Percentiles rank a stretch among this genome's conserved stretches.
phyloP scores from a whole-genome alignment of 768 basidiomycete genomes.

The Hygrophorus russula region DNA sequence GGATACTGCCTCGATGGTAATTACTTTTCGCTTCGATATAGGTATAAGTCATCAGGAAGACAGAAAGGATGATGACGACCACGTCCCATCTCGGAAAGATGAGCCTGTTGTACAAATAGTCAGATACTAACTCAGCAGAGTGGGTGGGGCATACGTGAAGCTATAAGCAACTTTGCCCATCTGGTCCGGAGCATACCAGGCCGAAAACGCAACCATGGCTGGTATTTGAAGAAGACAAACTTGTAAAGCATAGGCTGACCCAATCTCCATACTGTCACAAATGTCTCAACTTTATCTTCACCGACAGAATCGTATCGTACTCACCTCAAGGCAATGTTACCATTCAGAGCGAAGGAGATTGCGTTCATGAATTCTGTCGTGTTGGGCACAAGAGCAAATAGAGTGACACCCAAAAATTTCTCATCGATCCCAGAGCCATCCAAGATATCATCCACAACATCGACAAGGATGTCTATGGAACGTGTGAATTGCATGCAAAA shows the following conservation, averaged over 20 bases:
- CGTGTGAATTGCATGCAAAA: background rate
- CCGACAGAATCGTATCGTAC: constrained; percentile 10
- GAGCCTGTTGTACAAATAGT: constrained; percentile 37
- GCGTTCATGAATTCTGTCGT: constrained; percentile 99
- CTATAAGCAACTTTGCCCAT: constrained; percentile 83
- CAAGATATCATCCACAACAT: constrained; percentile 91
- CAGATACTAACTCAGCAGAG: background rate
- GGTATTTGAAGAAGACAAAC: constrained; percentile 97
- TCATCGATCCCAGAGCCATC: constrained; percentile 89
- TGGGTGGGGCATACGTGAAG: constrained; percentile 66
- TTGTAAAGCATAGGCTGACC: constrained; percentile 96
- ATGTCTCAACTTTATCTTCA: background rate
- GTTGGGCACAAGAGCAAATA: constrained; percentile 96
- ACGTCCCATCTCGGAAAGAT: constrained; percentile 99
- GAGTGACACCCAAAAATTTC: constrained; percentile 92
- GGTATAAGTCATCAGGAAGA: constrained; percentile 97
- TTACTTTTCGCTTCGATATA: constrained; percentile 99
- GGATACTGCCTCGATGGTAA: constrained; percentile 93
- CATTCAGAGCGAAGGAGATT: constrained; percentile 93
- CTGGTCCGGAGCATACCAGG: constrained; percentile 80
- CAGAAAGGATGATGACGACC: constrained; percentile 85
- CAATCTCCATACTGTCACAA: constrained; percentile 86
- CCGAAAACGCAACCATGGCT: constrained; percentile 97
- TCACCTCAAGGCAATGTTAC: constrained; percentile 91
- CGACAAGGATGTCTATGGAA: constrained; percentile 74